Evolutionary conservation across 768 basidiomycete genomes (phyloP).

Genomic region (Roridomyces roridus): DNA sequence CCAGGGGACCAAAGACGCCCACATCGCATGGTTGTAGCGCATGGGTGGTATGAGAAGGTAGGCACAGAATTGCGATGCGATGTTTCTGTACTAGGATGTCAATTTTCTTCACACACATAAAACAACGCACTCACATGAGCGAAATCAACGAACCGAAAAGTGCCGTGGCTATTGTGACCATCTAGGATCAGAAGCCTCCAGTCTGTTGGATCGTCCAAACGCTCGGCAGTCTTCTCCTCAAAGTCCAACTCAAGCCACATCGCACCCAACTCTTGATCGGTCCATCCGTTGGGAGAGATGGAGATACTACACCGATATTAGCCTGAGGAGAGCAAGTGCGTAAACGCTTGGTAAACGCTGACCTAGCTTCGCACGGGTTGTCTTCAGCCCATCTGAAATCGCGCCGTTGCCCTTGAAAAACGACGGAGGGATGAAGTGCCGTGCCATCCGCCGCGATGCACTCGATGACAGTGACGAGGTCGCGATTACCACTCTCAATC

Average conservation of each 20-base stretch:
- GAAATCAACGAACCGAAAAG: constrained; percentile 16
- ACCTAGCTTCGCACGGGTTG: not conserved
- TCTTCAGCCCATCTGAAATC: not conserved
- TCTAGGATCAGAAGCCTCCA: constrained; percentile 27
- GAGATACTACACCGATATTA: not conserved
- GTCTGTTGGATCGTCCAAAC: not conserved
- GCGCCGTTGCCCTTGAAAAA: not conserved
- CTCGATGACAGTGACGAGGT: not conserved
- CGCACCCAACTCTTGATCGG: constrained; percentile 23
- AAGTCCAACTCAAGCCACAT: constrained; percentile 26
- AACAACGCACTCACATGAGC: no score
- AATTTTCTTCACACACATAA: no score
- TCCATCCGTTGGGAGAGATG: constrained; percentile 30
- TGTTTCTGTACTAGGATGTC: not conserved
- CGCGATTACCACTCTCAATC: not conserved
- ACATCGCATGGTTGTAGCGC: constrained; percentile 27
- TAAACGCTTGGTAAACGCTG: no score
- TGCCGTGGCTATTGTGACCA: constrained; percentile 28
- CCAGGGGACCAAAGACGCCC: constrained; percentile 21
- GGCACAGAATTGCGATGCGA: constrained; percentile 26
- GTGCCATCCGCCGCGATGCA: not conserved
- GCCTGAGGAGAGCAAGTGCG: not conserved
- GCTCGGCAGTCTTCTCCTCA: constrained; percentile 5
- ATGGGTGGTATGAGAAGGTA: constrained; percentile 31
- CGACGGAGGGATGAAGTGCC: not conserved